Evolutionary conservation across 2,329 filamentous ascomycete species (phyloP).

Genomic region (Aureobasidium leucospermi): DNA sequence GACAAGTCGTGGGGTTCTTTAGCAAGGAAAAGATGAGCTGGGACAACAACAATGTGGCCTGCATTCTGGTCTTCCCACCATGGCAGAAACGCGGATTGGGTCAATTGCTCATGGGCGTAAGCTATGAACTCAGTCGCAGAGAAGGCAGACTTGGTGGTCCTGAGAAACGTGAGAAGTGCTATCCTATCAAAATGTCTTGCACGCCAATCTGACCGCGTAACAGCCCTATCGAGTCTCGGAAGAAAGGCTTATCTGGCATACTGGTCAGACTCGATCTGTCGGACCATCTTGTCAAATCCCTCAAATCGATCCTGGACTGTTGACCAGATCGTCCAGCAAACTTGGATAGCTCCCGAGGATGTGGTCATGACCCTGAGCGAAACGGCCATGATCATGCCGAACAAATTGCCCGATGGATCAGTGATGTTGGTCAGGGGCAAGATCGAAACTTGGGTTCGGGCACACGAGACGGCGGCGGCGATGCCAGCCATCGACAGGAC

Average conservation of each 20-base stretch:
- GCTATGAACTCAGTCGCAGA: conserved; percentile 80
- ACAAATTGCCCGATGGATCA: conserved; percentile 44
- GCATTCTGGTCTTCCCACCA: conserved; percentile 90
- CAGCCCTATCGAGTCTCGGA: conserved; percentile 73
- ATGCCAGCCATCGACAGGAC: conserved; percentile 61
- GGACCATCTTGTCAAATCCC: conserved; percentile 48
- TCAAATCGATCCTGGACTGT: conserved; percentile 53
- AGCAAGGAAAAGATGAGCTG: conserved; percentile 98
- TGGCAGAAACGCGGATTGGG: conserved; percentile 90
- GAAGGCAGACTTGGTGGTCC: conserved; percentile 83
- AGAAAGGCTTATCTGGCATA: conserved; percentile 74
- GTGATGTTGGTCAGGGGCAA: conserved; percentile 49
- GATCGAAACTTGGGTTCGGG: conserved; percentile 60
- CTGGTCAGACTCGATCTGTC: conserved; percentile 77
- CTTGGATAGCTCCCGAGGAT: conserved; percentile 81
- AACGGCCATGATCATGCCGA: conserved; percentile 62
- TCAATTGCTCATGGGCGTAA: conserved; percentile 81
- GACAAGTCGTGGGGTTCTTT: conserved; percentile 85
- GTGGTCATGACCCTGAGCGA: conserved; percentile 69
- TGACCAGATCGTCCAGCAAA: conserved; percentile 64
- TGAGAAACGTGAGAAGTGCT: conserved; percentile 58
- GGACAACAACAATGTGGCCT: conserved; percentile 97
- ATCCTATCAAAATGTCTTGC: not conserved
- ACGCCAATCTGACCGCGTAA: conserved; percentile 4
- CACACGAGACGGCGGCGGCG: conserved; percentile 55